These are phyloP conservation scores for Ploettnerulaceae sp. DNA, from an alignment of 2,329 filamentous ascomycete genomes.

Conservation along the genomic window DNA sequence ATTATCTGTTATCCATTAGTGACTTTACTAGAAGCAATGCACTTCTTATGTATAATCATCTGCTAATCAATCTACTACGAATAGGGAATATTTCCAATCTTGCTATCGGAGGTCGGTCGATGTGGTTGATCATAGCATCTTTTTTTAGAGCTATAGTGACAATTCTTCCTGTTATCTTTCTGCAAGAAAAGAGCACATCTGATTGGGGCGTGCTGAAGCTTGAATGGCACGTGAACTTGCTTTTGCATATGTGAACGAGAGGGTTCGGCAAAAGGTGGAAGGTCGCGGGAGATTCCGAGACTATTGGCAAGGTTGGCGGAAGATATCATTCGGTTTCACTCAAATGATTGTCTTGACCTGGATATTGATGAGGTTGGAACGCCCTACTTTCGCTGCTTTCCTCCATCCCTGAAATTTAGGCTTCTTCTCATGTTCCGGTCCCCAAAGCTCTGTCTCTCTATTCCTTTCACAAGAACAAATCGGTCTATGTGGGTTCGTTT, in stretches of 20 bases:
- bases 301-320: neutral
- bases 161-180: too few relatives aligned
- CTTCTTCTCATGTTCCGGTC: neutral
- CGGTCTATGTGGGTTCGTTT: conserved; percentile 13
- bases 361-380: conserved; percentile 15
- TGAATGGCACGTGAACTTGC: too few relatives aligned
- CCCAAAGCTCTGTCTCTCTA: conserved; percentile 32
- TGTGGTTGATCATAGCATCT: too few relatives aligned
- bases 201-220: too few relatives aligned
- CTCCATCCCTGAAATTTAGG: conserved; percentile 19
- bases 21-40: neutral
- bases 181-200: too few relatives aligned
- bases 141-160: too few relatives aligned
- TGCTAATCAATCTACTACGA: too few relatives aligned
- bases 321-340: neutral
- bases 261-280: neutral
- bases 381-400: conserved; percentile 8
- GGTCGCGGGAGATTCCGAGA: neutral
- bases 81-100: too few relatives aligned
- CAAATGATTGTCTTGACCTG: conserved; percentile 16
- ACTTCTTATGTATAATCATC: neutral
- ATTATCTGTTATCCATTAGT: neutral
- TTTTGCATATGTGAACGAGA: too few relatives aligned
- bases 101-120: too few relatives aligned
- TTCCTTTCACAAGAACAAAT: conserved; percentile 32